Evolutionary conservation across 352 stramenopile species (phyloP).

Genomic region (Globisporangium polare): DNA sequence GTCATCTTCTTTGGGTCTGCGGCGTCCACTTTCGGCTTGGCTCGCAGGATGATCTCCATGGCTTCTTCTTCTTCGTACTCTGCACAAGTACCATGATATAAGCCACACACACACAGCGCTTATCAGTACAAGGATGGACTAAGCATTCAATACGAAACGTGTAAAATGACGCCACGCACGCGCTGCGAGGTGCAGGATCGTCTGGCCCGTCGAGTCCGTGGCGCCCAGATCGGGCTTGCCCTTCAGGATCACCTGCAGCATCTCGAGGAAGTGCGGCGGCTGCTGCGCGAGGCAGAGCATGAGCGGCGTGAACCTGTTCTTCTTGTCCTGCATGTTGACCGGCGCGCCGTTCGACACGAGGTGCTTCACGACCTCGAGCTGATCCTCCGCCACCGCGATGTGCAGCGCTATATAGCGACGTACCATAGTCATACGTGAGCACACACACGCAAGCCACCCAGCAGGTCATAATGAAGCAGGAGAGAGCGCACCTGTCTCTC

Average conservation of each 20-base stretch:
- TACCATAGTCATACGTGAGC: not conserved
- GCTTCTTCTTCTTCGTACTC: slow-evolving; percentile 65
- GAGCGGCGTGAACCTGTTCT: slow-evolving; percentile 67
- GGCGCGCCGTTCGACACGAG: slow-evolving; percentile 62
- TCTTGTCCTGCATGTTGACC: slow-evolving; percentile 75
- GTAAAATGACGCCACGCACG: too few species aligned
- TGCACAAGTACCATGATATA: slow-evolving; percentile 11
- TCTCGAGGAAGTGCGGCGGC: slow-evolving; percentile 57
- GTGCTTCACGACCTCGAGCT: slow-evolving; percentile 67
- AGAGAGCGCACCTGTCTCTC: slow-evolving; percentile 49
- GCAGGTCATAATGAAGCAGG: not conserved
- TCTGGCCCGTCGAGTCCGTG: slow-evolving; percentile 62
- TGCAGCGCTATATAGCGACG: slow-evolving; percentile 45
- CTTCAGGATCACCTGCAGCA: slow-evolving; percentile 63
- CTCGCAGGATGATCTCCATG: slow-evolving; percentile 50
- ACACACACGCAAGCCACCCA: not conserved
- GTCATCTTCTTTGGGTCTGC: slow-evolving; percentile 75
- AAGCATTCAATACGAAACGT: too few species aligned
- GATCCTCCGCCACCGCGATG: slow-evolving; percentile 65
- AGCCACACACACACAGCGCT: not conserved
- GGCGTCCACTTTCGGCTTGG: slow-evolving; percentile 62
- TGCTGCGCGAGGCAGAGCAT: slow-evolving; percentile 76
- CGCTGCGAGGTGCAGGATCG: slow-evolving; percentile 55
- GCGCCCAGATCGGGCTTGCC: slow-evolving; percentile 61
- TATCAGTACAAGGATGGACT: too few species aligned